Base-by-base conservation (phyloP, 2,329 filamentous ascomycete genomes). In the Trichoderma lentiforme region DNA sequence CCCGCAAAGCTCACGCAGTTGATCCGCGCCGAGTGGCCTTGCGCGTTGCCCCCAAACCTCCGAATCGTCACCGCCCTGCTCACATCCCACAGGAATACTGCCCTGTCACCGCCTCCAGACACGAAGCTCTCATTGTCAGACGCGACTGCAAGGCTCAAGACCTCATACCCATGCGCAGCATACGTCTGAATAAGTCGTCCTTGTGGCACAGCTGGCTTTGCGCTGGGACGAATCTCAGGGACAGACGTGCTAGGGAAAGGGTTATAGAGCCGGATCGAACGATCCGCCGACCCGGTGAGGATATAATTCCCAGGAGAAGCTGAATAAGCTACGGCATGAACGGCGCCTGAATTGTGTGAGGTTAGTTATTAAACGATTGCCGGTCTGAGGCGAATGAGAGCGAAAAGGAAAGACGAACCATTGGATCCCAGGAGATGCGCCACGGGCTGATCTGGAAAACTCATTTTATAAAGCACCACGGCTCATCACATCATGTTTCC, bases 61-160 rank as follows among this genome's bases (percentile, higher is more conserved):
- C 93, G 88, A 30, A 92, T 84, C 4, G 95, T 97, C 76, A 89
- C 86, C 21, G 92, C 94, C 3, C 91, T 92, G 61, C 91, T 86
- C 0, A 98, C 96, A 81, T 99, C 96, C 96, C 96, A 98, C 6
- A 98, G 86, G 79, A 98, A 98, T 0, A 97, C 94, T 73, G 89
- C 87, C 76, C 95, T 93, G 83, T 99, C 96, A 72, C 96, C 96
- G 75, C 96, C 96, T 1, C 90, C 89, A n/a, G 91, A 95, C 11
- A 91, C 91, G 81, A 99, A 98, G 57, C 90, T 90, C 75, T 93
- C 88, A 82, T 99, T 99, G 83, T 94, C 91, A 28, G 84, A 79
- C 8, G 89, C 84, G 64, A 98, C 92, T 67, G 88, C 86, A 51
- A 99, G 86, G 75, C 93, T 92, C 73, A 98, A 90, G 8, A 99